Conservation (phyloP, 179 eudicot species). For the Beta corolliflora region DNA sequence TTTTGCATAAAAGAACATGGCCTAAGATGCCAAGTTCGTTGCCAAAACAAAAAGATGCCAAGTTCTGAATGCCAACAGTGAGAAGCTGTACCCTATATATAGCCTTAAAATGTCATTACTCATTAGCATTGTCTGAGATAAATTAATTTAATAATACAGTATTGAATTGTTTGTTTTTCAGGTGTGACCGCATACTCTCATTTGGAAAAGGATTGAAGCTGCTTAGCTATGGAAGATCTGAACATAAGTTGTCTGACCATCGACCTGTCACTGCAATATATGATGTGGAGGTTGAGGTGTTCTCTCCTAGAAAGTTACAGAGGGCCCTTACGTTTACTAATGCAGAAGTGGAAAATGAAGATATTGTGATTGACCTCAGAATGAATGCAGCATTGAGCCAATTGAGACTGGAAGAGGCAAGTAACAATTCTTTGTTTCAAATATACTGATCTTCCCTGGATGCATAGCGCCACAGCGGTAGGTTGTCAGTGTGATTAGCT, state of each 20-base stretch:
- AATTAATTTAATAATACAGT: not conserved
- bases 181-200: constrained; percentile 96
- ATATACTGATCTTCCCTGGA: not conserved
- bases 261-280: constrained; percentile 83
- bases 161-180: constrained; percentile 31
- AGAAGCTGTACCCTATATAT: not conserved
- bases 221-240: constrained; percentile 63
- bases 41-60: not conserved
- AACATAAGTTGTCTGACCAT: constrained; percentile 78
- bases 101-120: not conserved
- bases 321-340: constrained; percentile 84
- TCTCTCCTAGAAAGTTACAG: constrained; percentile 73
- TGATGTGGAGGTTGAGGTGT: constrained; percentile 79
- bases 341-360: constrained; percentile 76
- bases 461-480: not conserved
- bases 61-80: not conserved
- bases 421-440: constrained; percentile 4
- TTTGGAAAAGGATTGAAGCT: constrained; percentile 74
- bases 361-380: constrained; percentile 40
- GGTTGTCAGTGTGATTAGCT: not conserved
- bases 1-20: no score
- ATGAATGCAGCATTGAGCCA: constrained; percentile 40
- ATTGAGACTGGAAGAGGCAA: constrained; percentile 47
- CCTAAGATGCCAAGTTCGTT: not conserved
- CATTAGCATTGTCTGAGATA: not conserved